Evolutionary conservation across 768 basidiomycete genomes (phyloP).

Genomic region (Mycena capillaripes): DNA sequence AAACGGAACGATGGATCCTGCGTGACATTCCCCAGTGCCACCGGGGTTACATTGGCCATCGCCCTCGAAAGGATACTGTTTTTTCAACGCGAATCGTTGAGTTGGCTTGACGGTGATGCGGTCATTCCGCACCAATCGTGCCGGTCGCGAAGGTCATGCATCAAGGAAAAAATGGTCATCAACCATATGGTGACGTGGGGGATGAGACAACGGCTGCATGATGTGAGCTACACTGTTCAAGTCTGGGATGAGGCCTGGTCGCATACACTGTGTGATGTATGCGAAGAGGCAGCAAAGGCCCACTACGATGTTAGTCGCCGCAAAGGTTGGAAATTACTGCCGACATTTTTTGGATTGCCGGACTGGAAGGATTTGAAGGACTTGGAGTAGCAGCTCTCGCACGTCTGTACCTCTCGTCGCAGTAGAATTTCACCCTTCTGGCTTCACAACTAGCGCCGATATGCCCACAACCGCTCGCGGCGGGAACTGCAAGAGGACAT

Average conservation of each 20-base stretch:
- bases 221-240: conserved; percentile 17
- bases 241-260: conserved; percentile 13
- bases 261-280: background rate
- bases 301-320: background rate
- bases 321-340: conserved; percentile 15
- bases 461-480: too few species aligned
- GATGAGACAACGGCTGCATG: conserved; percentile 3
- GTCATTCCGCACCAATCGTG: conserved; percentile 4
- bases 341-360: conserved; percentile 17
- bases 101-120: background rate
- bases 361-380: conserved; percentile 23
- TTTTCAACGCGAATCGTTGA: background rate
- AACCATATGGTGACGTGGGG: too few species aligned
- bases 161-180: conserved; percentile 16
- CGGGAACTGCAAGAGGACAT: too few species aligned
- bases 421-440: too few species aligned
- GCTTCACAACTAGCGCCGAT: too few species aligned
- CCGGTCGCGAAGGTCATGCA: background rate
- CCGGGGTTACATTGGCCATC: conserved; percentile 1
- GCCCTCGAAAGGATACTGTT: conserved; percentile 6
- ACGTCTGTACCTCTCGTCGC: too few species aligned
- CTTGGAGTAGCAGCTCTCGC: background rate
- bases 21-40: background rate
- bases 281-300: background rate
- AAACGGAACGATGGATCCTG: conserved; percentile 4